Percentiles rank a stretch among this genome's conserved stretches.
phyloP scores from a whole-genome alignment of 2,329 filamentous ascomycete species.

The Hypoxylon sp. region DNA sequence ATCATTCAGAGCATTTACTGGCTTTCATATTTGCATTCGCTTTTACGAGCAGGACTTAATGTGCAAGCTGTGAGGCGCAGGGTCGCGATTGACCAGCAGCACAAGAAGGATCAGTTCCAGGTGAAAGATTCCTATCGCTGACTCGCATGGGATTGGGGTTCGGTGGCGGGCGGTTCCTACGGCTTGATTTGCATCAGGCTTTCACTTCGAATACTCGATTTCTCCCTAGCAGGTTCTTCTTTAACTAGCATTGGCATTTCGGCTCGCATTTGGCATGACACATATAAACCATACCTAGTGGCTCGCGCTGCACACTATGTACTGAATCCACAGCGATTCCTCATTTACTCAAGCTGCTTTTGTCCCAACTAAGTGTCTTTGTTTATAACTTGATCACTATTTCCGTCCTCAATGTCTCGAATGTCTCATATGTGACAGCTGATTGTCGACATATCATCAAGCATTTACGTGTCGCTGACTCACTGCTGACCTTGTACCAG shows the following conservation, averaged over 20 bases:
- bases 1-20: conserved; percentile 43
- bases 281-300: conserved; percentile 51
- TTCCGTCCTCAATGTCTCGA: conserved; percentile 9
- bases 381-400: conserved; percentile 17
- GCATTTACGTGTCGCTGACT: conserved; percentile 23
- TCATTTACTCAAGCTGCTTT: conserved; percentile 29
- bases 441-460: conserved; percentile 19
- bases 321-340: conserved; percentile 43
- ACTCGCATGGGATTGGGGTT: conserved; percentile 34
- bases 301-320: conserved; percentile 49
- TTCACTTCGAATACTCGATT: conserved; percentile 39
- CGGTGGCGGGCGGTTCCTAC: conserved; percentile 37
- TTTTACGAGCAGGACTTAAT: conserved; percentile 44
- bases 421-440: conserved; percentile 17
- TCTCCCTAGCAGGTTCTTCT: conserved; percentile 41
- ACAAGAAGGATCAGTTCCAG: conserved; percentile 41
- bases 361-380: conserved; percentile 9
- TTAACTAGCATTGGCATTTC: conserved; percentile 47
- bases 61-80: conserved; percentile 44
- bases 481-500: conserved; percentile 31
- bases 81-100: conserved; percentile 45
- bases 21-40: conserved; percentile 44
- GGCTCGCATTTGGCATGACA: conserved; percentile 47
- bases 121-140: conserved; percentile 33
- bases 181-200: conserved; percentile 39